A percentile compares a stretch with the other conserved stretches of the same genome.
Evolutionary conservation across 305 asterid species (phyloP).

Genomic region (Ilex paraguariensis): DNA sequence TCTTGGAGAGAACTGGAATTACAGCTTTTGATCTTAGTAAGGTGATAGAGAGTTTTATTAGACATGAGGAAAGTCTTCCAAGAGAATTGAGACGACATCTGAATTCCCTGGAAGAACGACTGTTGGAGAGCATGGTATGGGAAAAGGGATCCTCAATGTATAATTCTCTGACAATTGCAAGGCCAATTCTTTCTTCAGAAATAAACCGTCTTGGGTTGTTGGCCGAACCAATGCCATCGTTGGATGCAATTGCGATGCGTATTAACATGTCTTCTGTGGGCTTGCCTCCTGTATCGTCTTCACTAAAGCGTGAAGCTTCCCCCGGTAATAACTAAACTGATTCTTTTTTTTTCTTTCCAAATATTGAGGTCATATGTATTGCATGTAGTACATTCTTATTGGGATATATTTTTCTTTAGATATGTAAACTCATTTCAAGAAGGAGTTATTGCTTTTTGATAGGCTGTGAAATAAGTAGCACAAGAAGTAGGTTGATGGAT

Average conservation of each 20-base stretch:
- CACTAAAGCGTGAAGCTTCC: conserved; percentile 51
- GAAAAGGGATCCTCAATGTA: conserved; percentile 99
- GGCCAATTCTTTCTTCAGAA: conserved; percentile 79
- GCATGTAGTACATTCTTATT: background rate
- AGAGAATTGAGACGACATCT: conserved; percentile 94
- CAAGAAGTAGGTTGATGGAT: background rate
- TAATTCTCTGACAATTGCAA: conserved; percentile 87
- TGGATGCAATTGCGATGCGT: conserved; percentile 93
- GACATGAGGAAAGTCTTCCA: conserved; percentile 97
- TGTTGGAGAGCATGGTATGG: conserved; percentile 98
- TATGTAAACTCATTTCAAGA: background rate
- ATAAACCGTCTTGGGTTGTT: conserved; percentile 79
- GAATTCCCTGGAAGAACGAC: conserved; percentile 94
- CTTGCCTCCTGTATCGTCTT: conserved; percentile 38
- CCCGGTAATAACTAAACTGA: conserved; percentile 40
- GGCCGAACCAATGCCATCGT: conserved; percentile 98
- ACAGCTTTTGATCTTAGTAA: conserved; percentile 98
- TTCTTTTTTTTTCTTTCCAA: background rate
- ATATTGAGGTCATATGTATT: no score
- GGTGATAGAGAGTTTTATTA: conserved; percentile 95
- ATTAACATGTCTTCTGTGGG: conserved; percentile 51
- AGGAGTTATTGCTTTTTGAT: no score
- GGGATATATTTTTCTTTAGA: background rate
- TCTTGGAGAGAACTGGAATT: conserved; percentile 94
- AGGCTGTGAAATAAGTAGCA: background rate